Base-by-base conservation (phyloP, 208 protist genomes). In the Leishmania tropica region DNA sequence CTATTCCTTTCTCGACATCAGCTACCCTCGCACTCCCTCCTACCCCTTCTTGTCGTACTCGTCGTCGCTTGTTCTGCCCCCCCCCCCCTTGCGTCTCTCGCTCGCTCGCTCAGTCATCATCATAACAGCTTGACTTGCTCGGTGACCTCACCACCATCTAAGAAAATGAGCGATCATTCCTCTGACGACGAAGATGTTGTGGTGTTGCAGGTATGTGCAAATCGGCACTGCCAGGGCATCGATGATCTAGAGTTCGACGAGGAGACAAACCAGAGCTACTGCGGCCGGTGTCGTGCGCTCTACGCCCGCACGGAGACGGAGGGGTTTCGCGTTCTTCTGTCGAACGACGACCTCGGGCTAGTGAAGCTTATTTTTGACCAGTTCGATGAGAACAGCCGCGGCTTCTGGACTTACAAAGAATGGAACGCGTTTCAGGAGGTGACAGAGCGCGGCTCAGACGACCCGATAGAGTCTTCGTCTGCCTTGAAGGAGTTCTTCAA, bases 131-230 rank as follows among this genome's bases (percentile, higher is more conserved):
- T 17, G 6, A 58, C 6, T 7, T 10, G 24, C 10, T 17, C 24
- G n/a, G 40, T 24, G 31, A 37, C 8, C 17, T 24, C 17, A 62
- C 15, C 48, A 60, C 3, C 19, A 40, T 0, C 45, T 47, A 48
- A n/a, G 47, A 68, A 60, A 64, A 85, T 85, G 83, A 85, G 83
- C 42, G 76, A 75, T 40, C 77, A 65, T 51, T 89, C 94, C 54
- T 85, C 83, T 11, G 92, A 95, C 45, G 94, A 97, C 45, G 92
- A 95, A 35, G 94, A 97, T 73, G 85, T 97, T 31, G 85, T 97
- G 4, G 92, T 97, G 6, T 78, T 97, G 47, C 92, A 91, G 65
- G 91, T 95, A 37, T 97, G 94, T 73, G 88, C 89, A 19, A 93
- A 90, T 70, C 80, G 87, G 42, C 84, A 90, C 54, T 97, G 94